Evolutionary conservation across 768 basidiomycete species (phyloP), one percentile per base, ranked within the genome.

Genomic region (Amanita thiersii): DNA sequence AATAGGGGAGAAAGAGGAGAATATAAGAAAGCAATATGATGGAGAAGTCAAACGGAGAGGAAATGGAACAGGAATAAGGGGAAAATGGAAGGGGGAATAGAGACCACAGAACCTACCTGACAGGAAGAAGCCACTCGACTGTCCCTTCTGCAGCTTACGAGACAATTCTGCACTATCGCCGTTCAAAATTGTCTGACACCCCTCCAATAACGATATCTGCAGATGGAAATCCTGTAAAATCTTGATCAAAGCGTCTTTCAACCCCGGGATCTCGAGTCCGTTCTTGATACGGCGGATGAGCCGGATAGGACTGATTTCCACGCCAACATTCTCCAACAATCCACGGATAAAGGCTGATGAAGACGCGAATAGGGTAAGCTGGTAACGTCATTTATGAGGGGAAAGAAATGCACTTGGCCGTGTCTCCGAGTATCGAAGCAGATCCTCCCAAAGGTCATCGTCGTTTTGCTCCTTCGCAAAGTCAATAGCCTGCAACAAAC

Each of bases 381-480:
- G 8, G 37, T 17, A n/a, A 17, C 3, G 28, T 30, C 6, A 18
- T 32, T 35, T n/a, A 37, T 15, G 3, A 29, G 7, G 18, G 20
- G 47, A 21, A 9, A 24, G 33, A 9, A 3, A 58, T 75, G 42
- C 41, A 91, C 91, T 63, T 28, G 96, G 96, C 44, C 91, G 70
- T 8, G 87, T 93, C 59, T 98, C 96, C 0, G 93, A 94, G 53
- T 98, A 98, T 46, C 73, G 80, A 19, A 99, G 64, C 6, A 99
- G 71, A 56, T 98, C 94, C 52, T 98, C 94, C 96, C 94, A 99
- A 0, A 99, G 75, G 57, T 98, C 96, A 47, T 92, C 84, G 48
- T 98, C 96, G 39, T 81, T 84, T 58, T 97, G 94, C 57, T 97
- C 92, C 54, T 93, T 94, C 2, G 93, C 94, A 48, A 99, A 99